Base-by-base conservation (phyloP, 257 asterid genomes). In the Nicotiana knightiana region DNA sequence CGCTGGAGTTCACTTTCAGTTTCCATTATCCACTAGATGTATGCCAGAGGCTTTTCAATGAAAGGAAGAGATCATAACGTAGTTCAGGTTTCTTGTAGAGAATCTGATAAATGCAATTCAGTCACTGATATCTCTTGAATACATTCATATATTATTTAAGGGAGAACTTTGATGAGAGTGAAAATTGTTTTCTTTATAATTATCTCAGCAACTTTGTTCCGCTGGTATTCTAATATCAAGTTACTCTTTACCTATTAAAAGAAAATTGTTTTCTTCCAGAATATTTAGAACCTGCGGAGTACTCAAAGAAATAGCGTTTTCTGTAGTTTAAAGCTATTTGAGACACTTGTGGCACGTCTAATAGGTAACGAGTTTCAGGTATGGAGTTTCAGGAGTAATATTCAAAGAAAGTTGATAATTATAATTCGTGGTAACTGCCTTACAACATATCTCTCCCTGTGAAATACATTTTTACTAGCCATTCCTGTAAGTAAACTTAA, bases 91-190 rank as follows among this genome's bases (percentile, higher is more conserved):
- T 21, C 39, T 73, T 73, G 43, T 71, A 48, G 62, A 13, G 79
- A 73, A 48, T 37, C 39, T 48, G 43, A 73, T 26, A 48, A 59
- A 24, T 73, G 43, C 11, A 71, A 48, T 73, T 71, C 79, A 24
- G 79, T 48, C 79, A 48, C 26, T 6, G 39, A 24, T 73, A 73
- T 9, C 79, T 73, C 78, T 71, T 71, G 59, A 71, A 33, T 71
- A 21, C 17, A 13, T 71, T 71, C 37, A 46, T 12, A 43, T 46
- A 11, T 71, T 71, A 46, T 71, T 46, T 46, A 13, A 21, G 78
- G 61, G 55, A 71, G 78, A 46, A 71, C 21, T 54, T 43, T 43
- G 59, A 71, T 71, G 59, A 71, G 78, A 71, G 59, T 71, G 78
- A 71, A 46, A 71, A 12, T 48, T 46, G 79, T 21, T 71, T 46